A percentile compares a stretch with the other conserved stretches of the same genome.
phyloP scores from a whole-genome alignment of 2,329 filamentous ascomycete genomes.

The Penicillium sclerotigenum region DNA sequence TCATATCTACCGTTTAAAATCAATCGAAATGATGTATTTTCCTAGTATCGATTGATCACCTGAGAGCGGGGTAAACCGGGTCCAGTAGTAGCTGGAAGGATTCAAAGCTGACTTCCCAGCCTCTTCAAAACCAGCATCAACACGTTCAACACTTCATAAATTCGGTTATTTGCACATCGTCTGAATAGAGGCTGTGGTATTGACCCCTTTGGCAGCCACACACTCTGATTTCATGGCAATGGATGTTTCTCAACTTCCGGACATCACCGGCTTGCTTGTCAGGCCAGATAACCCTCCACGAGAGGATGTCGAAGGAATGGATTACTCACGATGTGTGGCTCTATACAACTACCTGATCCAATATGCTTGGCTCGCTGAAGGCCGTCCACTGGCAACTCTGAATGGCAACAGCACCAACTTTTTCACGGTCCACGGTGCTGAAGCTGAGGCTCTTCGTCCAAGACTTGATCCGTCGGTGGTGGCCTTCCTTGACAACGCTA shows the following conservation, averaged over 20 bases:
- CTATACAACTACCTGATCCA: constrained; percentile 34
- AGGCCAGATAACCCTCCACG: constrained; percentile 27
- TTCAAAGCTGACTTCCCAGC: no score
- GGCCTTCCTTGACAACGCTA: constrained; percentile 24
- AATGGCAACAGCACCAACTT: constrained; percentile 15
- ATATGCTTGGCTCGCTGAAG: constrained; percentile 27
- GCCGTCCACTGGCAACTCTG: constrained; percentile 17
- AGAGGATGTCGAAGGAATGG: constrained; percentile 24
- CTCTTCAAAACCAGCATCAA: no score
- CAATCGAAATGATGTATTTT: no score
- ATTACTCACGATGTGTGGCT: constrained; percentile 30
- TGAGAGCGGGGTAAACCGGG: no score
- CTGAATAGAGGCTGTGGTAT: no score
- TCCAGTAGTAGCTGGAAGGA: no score
- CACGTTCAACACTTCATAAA: no score
- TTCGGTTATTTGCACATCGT: no score
- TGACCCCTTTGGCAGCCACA: no score
- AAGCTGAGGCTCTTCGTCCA: constrained; percentile 22
- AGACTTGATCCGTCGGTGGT: constrained; percentile 26
- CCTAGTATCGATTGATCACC: no score
- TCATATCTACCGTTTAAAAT: no score
- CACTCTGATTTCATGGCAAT: constrained; percentile 10
- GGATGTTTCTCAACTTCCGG: constrained; percentile 17
- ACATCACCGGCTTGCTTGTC: constrained; percentile 23
- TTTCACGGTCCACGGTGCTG: constrained; percentile 20